These are phyloP conservation scores for Sugiyamaella boreocaroliniensis DNA, from an alignment of 805 yeast species.

Conservation along the genomic window DNA sequence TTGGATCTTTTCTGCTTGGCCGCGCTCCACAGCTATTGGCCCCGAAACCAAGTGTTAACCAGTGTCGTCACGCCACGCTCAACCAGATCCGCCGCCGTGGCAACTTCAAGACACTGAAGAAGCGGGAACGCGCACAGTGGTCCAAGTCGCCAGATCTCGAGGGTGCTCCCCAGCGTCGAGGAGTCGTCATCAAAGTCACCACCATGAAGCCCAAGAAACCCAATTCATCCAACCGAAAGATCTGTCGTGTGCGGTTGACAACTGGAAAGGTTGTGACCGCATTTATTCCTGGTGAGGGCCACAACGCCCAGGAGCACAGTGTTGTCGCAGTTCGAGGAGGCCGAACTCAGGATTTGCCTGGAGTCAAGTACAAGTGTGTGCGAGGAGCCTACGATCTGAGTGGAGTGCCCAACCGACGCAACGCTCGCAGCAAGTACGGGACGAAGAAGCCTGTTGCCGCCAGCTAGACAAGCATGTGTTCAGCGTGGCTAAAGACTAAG, in stretches of 20 bases:
- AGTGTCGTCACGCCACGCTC: conserved; percentile 18
- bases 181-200: conserved; percentile 91
- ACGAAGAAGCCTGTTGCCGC: conserved; percentile 50
- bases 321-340: conserved; percentile 98
- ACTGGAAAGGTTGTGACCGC: conserved; percentile 87
- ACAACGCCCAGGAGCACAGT: conserved; percentile 94
- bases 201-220: conserved; percentile 97
- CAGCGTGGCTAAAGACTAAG: no score
- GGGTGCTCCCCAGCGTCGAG: conserved; percentile 79
- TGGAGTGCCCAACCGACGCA: conserved; percentile 88
- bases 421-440: conserved; percentile 90
- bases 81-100: conserved; percentile 32
- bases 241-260: conserved; percentile 86
- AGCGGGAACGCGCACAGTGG: conserved; percentile 23
- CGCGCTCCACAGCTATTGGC: neutral
- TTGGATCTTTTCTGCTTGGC: neutral
- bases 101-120: conserved; percentile 27
- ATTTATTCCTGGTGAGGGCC: conserved; percentile 97
- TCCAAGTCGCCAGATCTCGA: conserved; percentile 71
- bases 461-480: neutral
- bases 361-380: conserved; percentile 89
- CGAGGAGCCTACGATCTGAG: conserved; percentile 91
- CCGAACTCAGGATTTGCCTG: conserved; percentile 95
- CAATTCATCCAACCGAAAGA: conserved; percentile 95
- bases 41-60: neutral